A percentile compares a stretch with the other conserved stretches of the same genome.
Evolutionary conservation across 306 rosid species (phyloP).

Genomic region (Trifolium fragiferum): DNA sequence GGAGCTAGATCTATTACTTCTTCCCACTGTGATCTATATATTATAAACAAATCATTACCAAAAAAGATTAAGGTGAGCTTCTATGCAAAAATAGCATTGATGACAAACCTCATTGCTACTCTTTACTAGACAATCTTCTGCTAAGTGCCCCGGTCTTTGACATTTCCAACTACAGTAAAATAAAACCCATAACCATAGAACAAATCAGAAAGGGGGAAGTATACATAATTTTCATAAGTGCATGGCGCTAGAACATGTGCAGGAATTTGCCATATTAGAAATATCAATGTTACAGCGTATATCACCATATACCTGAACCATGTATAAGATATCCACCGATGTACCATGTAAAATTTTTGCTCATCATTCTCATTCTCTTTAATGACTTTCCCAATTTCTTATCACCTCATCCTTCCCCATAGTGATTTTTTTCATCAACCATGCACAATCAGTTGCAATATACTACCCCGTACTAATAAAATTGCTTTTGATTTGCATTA

Average conservation of each 20-base stretch:
- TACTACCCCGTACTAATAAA: not conserved
- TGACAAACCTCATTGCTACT: constrained; percentile 55
- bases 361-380: constrained; percentile 2
- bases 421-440: not conserved
- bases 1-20: constrained; percentile 49
- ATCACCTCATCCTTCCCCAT: not conserved
- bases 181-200: constrained; percentile 38
- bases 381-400: not conserved
- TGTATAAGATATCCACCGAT: not conserved
- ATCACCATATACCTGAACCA: not conserved
- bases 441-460: not conserved
- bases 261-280: constrained; percentile 27
- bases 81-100: constrained; percentile 27
- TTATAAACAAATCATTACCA: constrained; percentile 25
- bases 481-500: not conserved
- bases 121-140: constrained; percentile 78
- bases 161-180: constrained; percentile 80
- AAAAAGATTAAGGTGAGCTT: constrained; percentile 15
- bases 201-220: constrained; percentile 33
- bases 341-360: not conserved
- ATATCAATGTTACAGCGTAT: not conserved
- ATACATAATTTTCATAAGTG: constrained; percentile 13
- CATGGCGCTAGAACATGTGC: constrained; percentile 13
- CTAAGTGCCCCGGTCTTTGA: constrained; percentile 84
- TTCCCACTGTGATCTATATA: constrained; percentile 50